phyloP scores from a whole-genome alignment of 345 rosid genomes.

The Corymbia maculata region DNA sequence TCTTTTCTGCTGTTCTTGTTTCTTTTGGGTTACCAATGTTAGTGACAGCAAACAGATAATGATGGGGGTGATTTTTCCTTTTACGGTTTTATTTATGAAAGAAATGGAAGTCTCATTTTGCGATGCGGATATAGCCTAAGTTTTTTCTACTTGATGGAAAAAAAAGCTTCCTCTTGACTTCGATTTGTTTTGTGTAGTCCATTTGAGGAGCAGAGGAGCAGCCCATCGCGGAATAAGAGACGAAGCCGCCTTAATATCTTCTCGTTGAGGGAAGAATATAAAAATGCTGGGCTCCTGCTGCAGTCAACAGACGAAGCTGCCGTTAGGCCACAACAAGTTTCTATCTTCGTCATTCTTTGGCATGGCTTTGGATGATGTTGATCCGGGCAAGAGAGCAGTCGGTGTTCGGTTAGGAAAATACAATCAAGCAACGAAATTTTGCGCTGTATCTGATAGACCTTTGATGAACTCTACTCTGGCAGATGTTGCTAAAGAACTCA shows the following conservation, averaged over 20 bases:
- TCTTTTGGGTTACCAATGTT: neutral
- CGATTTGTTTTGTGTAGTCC: neutral
- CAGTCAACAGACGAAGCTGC: constrained; percentile 7
- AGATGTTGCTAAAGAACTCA: constrained; percentile 41
- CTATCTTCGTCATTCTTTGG: constrained; percentile 25
- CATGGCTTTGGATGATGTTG: constrained; percentile 1
- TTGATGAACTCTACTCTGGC: constrained; percentile 28
- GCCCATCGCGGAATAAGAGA: neutral
- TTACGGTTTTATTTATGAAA: neutral
- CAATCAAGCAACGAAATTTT: neutral
- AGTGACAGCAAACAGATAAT: neutral
- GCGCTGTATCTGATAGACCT: constrained; percentile 8
- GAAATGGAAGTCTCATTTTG: neutral
- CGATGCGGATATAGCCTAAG: neutral
- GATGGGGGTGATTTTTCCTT: neutral
- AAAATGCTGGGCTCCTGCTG: constrained; percentile 11
- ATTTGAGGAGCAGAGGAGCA: neutral
- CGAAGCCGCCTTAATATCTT: neutral
- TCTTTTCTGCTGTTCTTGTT: neutral
- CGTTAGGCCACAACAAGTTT: constrained; percentile 6
- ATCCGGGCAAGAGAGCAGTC: constrained; percentile 1
- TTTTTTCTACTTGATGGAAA: neutral
- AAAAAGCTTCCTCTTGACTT: neutral
- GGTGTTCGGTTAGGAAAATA: constrained; percentile 14
- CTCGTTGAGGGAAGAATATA: neutral